Evolutionary conservation across 2,329 filamentous ascomycete genomes (phyloP).

Genomic region (Monosporascus sp.): DNA sequence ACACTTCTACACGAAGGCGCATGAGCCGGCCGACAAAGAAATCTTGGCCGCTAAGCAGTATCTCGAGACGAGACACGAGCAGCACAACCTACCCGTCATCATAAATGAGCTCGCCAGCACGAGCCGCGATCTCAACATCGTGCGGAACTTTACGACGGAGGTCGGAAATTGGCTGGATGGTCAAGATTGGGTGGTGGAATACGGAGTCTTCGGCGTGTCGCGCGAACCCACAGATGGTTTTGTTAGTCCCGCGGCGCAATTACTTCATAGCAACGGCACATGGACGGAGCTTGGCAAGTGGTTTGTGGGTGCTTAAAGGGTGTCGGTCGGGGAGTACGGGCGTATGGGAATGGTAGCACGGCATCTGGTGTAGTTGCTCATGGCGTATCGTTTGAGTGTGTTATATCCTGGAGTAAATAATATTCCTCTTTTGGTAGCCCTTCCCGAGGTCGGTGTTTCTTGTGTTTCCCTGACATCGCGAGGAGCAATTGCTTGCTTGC

Average conservation of each 20-base stretch:
- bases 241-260: conserved; percentile 35
- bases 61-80: conserved; percentile 28
- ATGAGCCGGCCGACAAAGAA: conserved; percentile 18
- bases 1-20: conserved; percentile 29
- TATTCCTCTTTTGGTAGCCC: not conserved
- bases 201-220: conserved; percentile 36
- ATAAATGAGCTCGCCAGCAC: conserved; percentile 36
- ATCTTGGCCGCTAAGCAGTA: conserved; percentile 28
- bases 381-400: too few relatives aligned
- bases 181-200: conserved; percentile 32
- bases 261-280: conserved; percentile 32
- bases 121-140: conserved; percentile 26
- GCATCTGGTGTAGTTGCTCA: too few relatives aligned
- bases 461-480: not conserved
- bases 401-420: too few relatives aligned
- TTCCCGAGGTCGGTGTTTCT: not conserved
- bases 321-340: too few relatives aligned
- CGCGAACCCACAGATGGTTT: conserved; percentile 30
- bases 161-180: conserved; percentile 35
- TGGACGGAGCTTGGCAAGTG: conserved; percentile 2
- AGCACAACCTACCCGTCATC: conserved; percentile 29
- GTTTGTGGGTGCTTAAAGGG: not conserved
- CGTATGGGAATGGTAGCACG: too few relatives aligned
- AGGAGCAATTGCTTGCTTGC: not conserved
- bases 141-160: conserved; percentile 29